These are phyloP conservation scores for Rhynchospora tenuis DNA, from an alignment of 176 grass and related monocot species.

Conservation along the genomic window DNA sequence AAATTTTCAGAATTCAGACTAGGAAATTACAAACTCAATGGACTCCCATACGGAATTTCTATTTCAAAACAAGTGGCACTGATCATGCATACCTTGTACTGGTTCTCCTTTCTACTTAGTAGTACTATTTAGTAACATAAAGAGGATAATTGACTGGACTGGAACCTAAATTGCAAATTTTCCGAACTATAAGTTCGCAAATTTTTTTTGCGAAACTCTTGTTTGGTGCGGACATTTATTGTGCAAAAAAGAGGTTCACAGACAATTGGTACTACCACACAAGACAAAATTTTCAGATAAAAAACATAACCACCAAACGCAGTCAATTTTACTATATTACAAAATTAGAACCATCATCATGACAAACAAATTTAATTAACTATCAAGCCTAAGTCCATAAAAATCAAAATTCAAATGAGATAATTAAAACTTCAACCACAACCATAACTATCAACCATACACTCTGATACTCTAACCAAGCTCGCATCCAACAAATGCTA, in stretches of 20 bases:
- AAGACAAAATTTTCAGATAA: background rate
- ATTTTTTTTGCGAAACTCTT: background rate
- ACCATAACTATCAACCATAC: no score
- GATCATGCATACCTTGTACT: background rate
- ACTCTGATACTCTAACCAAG: background rate
- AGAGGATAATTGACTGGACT: background rate
- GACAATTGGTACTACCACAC: background rate
- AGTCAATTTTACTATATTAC: background rate
- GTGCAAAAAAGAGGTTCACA: background rate
- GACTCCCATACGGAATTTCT: background rate
- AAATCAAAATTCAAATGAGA: background rate
- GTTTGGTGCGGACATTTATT: background rate
- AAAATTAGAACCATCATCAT: background rate
- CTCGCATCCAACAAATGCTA: background rate
- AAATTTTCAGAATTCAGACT: background rate
- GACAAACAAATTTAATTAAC: background rate
- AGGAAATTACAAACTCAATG: background rate
- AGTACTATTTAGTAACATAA: background rate
- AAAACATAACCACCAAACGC: background rate
- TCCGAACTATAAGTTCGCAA: background rate
- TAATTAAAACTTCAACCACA: slow-evolving; percentile 1
- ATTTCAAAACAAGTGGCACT: background rate
- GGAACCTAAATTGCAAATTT: background rate
- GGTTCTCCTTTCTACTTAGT: background rate
- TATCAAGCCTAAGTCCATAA: background rate